phyloP scores from a whole-genome alignment of 2,329 filamentous ascomycete genomes.

The Xylariaceae sp. region DNA sequence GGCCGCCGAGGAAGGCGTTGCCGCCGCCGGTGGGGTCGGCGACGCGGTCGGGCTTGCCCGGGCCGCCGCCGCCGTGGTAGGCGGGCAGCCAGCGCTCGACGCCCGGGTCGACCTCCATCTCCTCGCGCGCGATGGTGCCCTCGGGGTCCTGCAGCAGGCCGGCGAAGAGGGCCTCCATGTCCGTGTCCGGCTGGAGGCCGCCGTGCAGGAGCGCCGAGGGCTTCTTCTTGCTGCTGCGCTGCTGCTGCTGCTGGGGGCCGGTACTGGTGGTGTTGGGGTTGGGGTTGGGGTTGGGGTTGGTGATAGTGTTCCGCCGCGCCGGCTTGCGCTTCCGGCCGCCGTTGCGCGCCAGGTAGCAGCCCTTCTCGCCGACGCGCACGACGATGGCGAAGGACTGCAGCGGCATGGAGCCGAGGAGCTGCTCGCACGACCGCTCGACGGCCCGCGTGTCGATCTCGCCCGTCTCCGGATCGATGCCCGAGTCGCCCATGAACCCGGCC shows the following conservation, averaged over 20 bases:
- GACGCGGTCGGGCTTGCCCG: constrained; percentile 52
- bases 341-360: constrained; percentile 58
- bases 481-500: constrained; percentile 70
- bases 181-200: constrained; percentile 50
- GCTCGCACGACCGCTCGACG: constrained; percentile 53
- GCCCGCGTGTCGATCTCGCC: constrained; percentile 44
- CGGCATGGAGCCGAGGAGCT: constrained; percentile 57
- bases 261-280: constrained; percentile 11
- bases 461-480: constrained; percentile 45
- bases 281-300: too few species aligned
- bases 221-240: constrained; percentile 29
- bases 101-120: constrained; percentile 56
- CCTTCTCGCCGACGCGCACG: constrained; percentile 62
- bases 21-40: constrained; percentile 93
- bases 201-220: constrained; percentile 36
- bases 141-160: constrained; percentile 47
- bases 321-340: constrained; percentile 41
- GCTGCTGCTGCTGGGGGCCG: constrained; percentile 3
- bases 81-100: constrained; percentile 71
- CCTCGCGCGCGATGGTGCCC: constrained; percentile 46
- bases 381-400: constrained; percentile 59
- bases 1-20: constrained; percentile 73
- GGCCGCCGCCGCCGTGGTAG: constrained; percentile 54
- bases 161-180: constrained; percentile 56
- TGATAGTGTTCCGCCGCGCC: too few species aligned